A percentile compares a stretch with the other conserved stretches of the same genome.
These are phyloP conservation scores for Sedum album DNA, from an alignment of 164 flowering plant species.

Conservation along the genomic window DNA sequence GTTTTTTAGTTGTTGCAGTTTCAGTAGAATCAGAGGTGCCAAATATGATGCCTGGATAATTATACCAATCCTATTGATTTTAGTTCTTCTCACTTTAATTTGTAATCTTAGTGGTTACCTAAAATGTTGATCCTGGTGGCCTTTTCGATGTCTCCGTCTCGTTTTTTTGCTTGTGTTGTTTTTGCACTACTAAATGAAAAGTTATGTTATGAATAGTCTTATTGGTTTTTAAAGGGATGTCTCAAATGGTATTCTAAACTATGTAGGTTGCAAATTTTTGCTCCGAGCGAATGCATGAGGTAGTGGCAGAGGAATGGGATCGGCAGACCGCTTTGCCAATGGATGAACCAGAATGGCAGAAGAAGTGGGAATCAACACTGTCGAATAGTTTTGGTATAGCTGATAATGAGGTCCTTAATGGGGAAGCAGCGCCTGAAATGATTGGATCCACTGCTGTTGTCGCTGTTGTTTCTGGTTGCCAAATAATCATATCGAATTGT, in stretches of 20 bases:
- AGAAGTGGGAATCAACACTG: conserved; percentile 47
- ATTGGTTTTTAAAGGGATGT: neutral
- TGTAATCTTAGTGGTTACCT: neutral
- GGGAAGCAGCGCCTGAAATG: conserved; percentile 41
- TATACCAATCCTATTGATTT: neutral
- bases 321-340: conserved; percentile 13
- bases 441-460: conserved; percentile 74
- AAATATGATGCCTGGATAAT: neutral
- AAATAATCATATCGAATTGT: conserved; percentile 62
- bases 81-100: neutral
- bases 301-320: conserved; percentile 50
- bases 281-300: conserved; percentile 45
- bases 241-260: neutral
- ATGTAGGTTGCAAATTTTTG: conserved; percentile 57
- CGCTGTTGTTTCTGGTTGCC: conserved; percentile 54
- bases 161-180: too few species aligned
- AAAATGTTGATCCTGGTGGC: too few species aligned
- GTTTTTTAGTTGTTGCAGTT: too few species aligned
- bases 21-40: neutral
- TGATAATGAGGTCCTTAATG: conserved; percentile 31
- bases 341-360: conserved; percentile 39
- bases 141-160: too few species aligned
- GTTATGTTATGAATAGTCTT: neutral
- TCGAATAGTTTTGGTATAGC: conserved; percentile 40
- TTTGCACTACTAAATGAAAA: too few species aligned